Base-by-base conservation (phyloP, 495 filamentous ascomycete genomes). In the Trichocladium antarcticum region DNA sequence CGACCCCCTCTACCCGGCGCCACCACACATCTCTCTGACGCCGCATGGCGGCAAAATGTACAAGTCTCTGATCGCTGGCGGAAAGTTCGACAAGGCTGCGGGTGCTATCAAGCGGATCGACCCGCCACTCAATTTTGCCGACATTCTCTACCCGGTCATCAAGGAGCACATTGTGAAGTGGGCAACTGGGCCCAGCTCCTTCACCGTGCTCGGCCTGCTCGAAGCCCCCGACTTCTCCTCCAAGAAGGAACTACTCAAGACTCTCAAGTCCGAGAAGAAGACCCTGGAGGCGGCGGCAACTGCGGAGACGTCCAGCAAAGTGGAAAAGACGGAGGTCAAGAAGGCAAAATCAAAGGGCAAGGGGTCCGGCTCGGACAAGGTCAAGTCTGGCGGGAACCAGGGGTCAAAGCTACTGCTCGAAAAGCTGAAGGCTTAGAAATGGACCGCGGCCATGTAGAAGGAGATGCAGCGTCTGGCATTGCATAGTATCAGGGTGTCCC, bases 41-140 rank as follows among this genome's bases (percentile, higher is more conserved):
- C 69, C 87, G 2, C 74, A 78, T 47, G 82, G 81, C 2, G 85
- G 87, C n/a, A 80, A 85, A 42, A 84, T 95, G 81, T 76, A 95
- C 51, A 96, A 94, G 67, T 82, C 82, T 0, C 75, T 99, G 1
- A 84, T 95, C 21, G 77, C 83, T 28, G 90, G 92, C 17, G 92
- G 93, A 9, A 79, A 75, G 20, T 98, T 83, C 63, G 87, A 95
- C 67, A 72, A 70, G 19, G 74, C 71, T 29, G 71, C 74, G 3
- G 86, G 84, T 63, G 75, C 73, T 40, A 68, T 94, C 37, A 78
- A 73, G 61, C 76, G 78, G 49, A 73, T 82, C 15, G 74, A 84
- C n/a, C 87, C 88, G 7, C 69, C 81, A n/a, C 72, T 95, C 42
- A 74, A 79, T 51, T 98, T 96, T 68, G 79, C 87, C 53, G 74